A percentile compares a stretch with the other conserved stretches of the same genome.
Evolutionary conservation across 257 asterid species (phyloP).

Genomic region (Capsicum baccatum): DNA sequence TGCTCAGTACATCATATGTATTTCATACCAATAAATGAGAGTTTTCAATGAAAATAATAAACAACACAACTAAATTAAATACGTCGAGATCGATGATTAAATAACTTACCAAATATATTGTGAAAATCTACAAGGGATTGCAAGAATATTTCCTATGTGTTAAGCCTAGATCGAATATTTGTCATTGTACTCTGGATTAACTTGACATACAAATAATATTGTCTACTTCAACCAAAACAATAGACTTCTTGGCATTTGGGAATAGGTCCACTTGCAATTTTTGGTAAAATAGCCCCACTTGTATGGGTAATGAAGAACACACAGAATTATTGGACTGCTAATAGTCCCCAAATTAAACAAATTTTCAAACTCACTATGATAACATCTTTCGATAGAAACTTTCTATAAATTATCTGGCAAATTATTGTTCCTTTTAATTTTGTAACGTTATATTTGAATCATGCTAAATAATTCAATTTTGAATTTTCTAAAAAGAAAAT

Average conservation of each 20-base stretch:
- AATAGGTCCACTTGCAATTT: not conserved
- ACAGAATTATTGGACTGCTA: conserved; percentile 5
- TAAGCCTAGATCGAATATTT: not conserved
- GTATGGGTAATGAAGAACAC: not conserved
- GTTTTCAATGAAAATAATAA: too few relatives aligned
- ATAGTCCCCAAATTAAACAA: not conserved
- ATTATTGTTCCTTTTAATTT: not conserved
- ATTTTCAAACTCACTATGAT: not conserved
- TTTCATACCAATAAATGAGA: too few relatives aligned
- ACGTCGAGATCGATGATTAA: too few relatives aligned
- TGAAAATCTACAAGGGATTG: not conserved
- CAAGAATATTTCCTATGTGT: not conserved
- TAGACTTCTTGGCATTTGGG: not conserved
- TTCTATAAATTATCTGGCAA: not conserved
- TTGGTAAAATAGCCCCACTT: conserved; percentile 12
- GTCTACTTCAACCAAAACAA: not conserved
- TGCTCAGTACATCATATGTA: not conserved
- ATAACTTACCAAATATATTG: not conserved
- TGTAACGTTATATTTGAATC: not conserved
- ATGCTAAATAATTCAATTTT: conserved; percentile 2
- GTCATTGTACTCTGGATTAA: not conserved
- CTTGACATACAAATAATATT: not conserved
- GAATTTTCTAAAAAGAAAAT: too few relatives aligned
- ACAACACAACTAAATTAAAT: too few relatives aligned
- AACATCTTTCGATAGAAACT: not conserved